phyloP scores from a whole-genome alignment of 2,329 filamentous ascomycete species.

The Exutisphaerella laricina region DNA sequence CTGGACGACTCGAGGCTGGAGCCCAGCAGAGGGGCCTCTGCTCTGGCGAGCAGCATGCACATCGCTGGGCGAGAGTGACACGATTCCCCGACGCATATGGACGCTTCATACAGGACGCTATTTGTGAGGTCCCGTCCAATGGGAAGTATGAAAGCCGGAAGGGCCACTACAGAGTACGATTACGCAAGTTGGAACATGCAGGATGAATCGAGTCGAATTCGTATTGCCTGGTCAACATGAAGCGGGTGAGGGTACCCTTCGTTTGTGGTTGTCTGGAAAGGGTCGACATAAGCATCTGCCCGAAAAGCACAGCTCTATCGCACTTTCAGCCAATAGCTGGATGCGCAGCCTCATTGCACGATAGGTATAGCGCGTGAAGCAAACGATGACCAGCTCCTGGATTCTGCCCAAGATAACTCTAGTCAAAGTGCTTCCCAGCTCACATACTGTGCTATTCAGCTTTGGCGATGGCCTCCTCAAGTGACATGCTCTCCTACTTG shows the following conservation, averaged over 20 bases:
- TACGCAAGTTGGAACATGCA: background rate
- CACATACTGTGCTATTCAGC: no score
- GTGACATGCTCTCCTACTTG: no score
- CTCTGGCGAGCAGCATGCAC: background rate
- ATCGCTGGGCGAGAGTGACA: conserved; percentile 1
- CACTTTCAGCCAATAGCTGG: no score
- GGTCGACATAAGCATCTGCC: no score
- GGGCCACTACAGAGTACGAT: background rate
- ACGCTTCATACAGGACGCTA: background rate
- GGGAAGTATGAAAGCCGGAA: background rate
- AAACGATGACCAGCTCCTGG: no score
- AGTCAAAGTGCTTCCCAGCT: no score
- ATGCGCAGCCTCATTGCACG: no score
- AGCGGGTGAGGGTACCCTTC: background rate
- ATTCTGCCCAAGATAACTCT: no score
- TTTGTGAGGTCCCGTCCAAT: background rate
- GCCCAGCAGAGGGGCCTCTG: background rate
- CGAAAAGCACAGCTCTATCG: no score
- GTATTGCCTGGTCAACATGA: background rate
- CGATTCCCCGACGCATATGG: background rate
- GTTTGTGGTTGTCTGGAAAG: background rate
- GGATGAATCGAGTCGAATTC: background rate
- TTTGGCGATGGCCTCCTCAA: no score
- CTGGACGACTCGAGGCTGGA: background rate
- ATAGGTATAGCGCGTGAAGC: no score